Evolutionary conservation across 1,284 basidiomycete genomes (phyloP).

Genomic region (Flammula alnicola): DNA sequence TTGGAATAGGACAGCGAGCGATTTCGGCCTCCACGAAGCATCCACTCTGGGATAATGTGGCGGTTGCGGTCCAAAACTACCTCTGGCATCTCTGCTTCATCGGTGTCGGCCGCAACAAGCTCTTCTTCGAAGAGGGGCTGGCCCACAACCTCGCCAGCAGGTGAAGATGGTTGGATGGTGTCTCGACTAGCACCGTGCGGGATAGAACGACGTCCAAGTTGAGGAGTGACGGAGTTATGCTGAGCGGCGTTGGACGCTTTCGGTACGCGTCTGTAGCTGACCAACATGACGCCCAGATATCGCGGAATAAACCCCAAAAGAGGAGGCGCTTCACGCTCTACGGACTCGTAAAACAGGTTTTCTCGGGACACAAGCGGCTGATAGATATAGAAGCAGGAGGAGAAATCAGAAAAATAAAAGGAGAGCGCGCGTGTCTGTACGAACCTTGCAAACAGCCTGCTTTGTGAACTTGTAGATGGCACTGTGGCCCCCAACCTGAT

Average conservation of each 20-base stretch:
- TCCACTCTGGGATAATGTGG: slow-evolving; percentile 96
- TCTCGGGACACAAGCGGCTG: slow-evolving; percentile 95
- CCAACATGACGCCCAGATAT: slow-evolving; percentile 97
- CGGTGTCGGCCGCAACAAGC: slow-evolving; percentile 48
- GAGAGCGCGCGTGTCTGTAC: slow-evolving; percentile 21
- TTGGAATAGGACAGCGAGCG: slow-evolving; percentile 59
- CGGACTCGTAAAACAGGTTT: slow-evolving; percentile 97
- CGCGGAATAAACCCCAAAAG: slow-evolving; percentile 93
- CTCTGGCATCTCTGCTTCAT: slow-evolving; percentile 82
- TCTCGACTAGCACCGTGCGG: slow-evolving; percentile 30
- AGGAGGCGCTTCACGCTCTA: slow-evolving; percentile 91
- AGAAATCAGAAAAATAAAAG: slow-evolving; percentile 26
- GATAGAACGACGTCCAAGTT: slow-evolving; percentile 34
- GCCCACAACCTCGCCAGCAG: slow-evolving; percentile 3
- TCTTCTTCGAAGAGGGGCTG: slow-evolving; percentile 12
- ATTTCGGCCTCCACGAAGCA: slow-evolving; percentile 64
- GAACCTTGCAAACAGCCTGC: slow-evolving; percentile 96
- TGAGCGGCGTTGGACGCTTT: slow-evolving; percentile 35
- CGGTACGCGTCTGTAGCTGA: slow-evolving; percentile 88
- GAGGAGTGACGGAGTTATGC: slow-evolving; percentile 9
- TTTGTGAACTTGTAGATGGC: slow-evolving; percentile 99
- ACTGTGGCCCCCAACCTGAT: slow-evolving; percentile 97
- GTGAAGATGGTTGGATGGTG: slow-evolving; percentile 16
- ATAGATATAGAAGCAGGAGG: slow-evolving; percentile 20
- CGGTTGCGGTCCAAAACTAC: slow-evolving; percentile 92